A percentile compares a stretch with the other conserved stretches of the same genome.
Evolutionary conservation across 2,329 filamentous ascomycete species (phyloP).

Genomic region (Alternaria infectoria): DNA sequence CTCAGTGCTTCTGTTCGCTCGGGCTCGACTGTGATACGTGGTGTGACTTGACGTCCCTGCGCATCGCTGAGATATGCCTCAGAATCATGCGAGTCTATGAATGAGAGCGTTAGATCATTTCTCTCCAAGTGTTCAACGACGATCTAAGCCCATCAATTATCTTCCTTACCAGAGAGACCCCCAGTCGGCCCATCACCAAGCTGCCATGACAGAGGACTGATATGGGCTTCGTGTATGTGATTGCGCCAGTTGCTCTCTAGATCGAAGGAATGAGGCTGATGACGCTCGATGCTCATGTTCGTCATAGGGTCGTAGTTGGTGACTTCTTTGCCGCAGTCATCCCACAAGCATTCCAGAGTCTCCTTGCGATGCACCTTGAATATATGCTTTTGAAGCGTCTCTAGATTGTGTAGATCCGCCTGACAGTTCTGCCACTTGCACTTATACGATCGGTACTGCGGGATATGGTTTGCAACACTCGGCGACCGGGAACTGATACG

Average conservation of each 20-base stretch:
- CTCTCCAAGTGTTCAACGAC: constrained; percentile 2
- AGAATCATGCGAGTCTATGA: constrained; percentile 48
- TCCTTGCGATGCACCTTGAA: constrained; percentile 59
- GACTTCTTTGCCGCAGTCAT: constrained; percentile 46
- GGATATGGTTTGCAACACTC: constrained; percentile 33
- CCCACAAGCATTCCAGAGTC: constrained; percentile 56
- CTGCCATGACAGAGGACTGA: constrained; percentile 62
- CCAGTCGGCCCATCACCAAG: constrained; percentile 66
- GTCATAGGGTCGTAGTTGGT: constrained; percentile 29
- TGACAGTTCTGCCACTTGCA: constrained; percentile 65
- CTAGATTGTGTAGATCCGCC: constrained; percentile 67
- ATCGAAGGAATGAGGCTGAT: constrained; percentile 44
- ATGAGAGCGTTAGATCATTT: constrained; percentile 25
- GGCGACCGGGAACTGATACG: constrained; percentile 41
- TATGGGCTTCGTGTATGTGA: constrained; percentile 61
- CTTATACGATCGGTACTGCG: constrained; percentile 56
- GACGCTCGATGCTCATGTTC: constrained; percentile 26
- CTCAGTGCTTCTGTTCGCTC: constrained; percentile 14
- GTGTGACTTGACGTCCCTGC: constrained; percentile 56
- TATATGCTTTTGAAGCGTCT: constrained; percentile 65
- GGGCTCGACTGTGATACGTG: constrained; percentile 43
- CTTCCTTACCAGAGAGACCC: constrained; percentile 62
- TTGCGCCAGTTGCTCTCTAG: constrained; percentile 53
- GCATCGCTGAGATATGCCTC: constrained; percentile 58
- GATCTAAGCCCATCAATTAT: constrained; percentile 8